A percentile compares a stretch with the other conserved stretches of the same genome.
phyloP scores from a whole-genome alignment of 2,329 filamentous ascomycete species.

The Pyricularia sp. region DNA sequence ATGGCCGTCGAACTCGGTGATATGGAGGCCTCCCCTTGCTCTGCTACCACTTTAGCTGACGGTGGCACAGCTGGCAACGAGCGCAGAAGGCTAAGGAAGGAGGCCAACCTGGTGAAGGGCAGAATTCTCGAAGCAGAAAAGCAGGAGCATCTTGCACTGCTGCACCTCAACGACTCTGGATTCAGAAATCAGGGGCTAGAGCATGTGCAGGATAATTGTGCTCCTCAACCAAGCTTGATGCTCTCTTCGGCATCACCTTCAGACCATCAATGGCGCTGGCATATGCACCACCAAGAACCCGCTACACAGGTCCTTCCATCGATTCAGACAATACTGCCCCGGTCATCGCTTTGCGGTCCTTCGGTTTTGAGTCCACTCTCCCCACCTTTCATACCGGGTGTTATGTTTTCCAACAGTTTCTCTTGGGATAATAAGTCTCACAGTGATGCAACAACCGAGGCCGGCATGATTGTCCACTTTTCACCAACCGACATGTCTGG shows the following conservation, averaged over 20 bases:
- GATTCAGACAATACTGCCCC: neutral
- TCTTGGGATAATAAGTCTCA: neutral
- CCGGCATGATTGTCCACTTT: neutral
- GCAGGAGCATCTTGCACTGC: slow-evolving; percentile 35
- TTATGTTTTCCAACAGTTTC: neutral
- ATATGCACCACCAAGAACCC: neutral
- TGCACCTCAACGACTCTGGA: slow-evolving; percentile 37
- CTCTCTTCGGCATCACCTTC: neutral
- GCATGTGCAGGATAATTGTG: slow-evolving; percentile 16
- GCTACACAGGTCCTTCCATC: neutral
- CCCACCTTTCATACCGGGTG: slow-evolving; percentile 22
- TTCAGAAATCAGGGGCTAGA: slow-evolving; percentile 37
- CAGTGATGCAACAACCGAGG: neutral
- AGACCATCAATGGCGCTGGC: neutral
- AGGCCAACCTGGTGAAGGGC: slow-evolving; percentile 28
- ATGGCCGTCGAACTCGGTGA: neutral
- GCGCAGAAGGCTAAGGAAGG: slow-evolving; percentile 24
- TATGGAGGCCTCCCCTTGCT: neutral
- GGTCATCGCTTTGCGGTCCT: neutral
- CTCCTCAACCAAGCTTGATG: neutral
- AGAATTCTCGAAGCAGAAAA: slow-evolving; percentile 33
- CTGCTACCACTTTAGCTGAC: too few relatives aligned
- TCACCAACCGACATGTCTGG: neutral
- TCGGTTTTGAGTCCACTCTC: slow-evolving; percentile 10
- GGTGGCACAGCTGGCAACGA: slow-evolving; percentile 6